Evolutionary conservation across 2,329 filamentous ascomycete genomes (phyloP), one percentile per base, ranked within the genome.

Genomic region (Ophiocordyceps polyrhachis-furcata): DNA sequence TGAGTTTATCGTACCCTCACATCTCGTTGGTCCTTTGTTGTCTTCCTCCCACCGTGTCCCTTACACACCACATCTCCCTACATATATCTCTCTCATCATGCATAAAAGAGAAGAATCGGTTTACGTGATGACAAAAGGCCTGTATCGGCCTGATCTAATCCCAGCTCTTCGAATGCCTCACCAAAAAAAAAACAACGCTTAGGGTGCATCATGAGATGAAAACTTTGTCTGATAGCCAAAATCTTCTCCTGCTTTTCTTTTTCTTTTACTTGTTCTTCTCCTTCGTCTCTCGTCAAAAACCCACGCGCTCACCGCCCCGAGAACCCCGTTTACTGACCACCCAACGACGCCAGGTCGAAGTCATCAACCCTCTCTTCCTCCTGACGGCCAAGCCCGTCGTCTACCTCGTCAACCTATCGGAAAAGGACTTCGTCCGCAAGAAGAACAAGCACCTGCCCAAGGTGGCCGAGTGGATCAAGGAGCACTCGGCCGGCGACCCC

Each of bases 81-180:
- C 31, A 32, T 15, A 14, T 5, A 31, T 11, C 29, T 14, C 15
- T 17, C 32, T 37, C 17, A 2, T 7, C 15, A n/a, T 17, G 6
- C 14, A 37, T 4, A 37, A n/a, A 12, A 28, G 15, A 15, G 13
- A 37, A 14, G 11, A 19, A 38, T 8, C 45, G 51, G 53, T 55
- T 77, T 69, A 62, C 56, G 81, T 94, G 91, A 96, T 96, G 91
- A 96, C 80, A 82, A 93, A 94, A 82, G 91, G 87, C 85, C 85
- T 79, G 71, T 11, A 11, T 70, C 67, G 74, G 84, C 86, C 88
- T 83, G 83, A 72, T 83, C 71, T 84, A 88, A 93, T 85, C 91
- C 91, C 91, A 98, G 91, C 91, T 98, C 91, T 83, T 94, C 81
- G 89, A 96, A 81, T 77, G 74, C 76, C 82, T 83, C 79, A 74